Evolutionary conservation across 805 yeast genomes (phyloP).

Genomic region (Teunomyces cretensis): DNA sequence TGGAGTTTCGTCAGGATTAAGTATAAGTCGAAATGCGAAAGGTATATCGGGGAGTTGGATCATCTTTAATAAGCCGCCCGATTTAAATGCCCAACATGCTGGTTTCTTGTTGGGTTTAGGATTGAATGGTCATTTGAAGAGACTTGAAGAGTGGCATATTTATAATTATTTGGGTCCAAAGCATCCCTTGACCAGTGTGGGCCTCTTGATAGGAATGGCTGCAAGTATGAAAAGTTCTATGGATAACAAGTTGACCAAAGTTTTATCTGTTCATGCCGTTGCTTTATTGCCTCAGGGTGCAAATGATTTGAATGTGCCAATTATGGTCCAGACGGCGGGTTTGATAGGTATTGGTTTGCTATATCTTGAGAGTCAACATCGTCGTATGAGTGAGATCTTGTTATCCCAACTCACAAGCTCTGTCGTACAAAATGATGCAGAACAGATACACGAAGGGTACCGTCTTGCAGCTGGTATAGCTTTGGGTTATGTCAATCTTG

Average conservation of each 20-base stretch:
- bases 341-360: conserved; percentile 85
- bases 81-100: conserved; percentile 79
- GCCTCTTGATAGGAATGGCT: conserved; percentile 86
- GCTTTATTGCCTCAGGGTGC: conserved; percentile 91
- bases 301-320: conserved; percentile 79
- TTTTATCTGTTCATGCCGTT: conserved; percentile 87
- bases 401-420: conserved; percentile 64
- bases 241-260: conserved; percentile 86
- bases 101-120: conserved; percentile 95
- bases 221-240: conserved; percentile 81
- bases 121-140: conserved; percentile 79
- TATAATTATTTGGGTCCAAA: conserved; percentile 92
- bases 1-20: conserved; percentile 85
- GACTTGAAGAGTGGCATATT: conserved; percentile 93
- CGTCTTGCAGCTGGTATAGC: conserved; percentile 86
- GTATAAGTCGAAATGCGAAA: conserved; percentile 63
- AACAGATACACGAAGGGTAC: conserved; percentile 72
- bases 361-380: conserved; percentile 73
- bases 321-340: conserved; percentile 88
- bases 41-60: conserved; percentile 91
- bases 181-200: conserved; percentile 79
- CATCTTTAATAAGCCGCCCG: conserved; percentile 75
- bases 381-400: conserved; percentile 81
- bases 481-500: conserved; percentile 79
- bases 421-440: conserved; percentile 53